Evolutionary conservation across 352 stramenopile genomes (phyloP), one percentile per base, ranked within the genome.

Genomic region (Thalassiosira exigua): DNA sequence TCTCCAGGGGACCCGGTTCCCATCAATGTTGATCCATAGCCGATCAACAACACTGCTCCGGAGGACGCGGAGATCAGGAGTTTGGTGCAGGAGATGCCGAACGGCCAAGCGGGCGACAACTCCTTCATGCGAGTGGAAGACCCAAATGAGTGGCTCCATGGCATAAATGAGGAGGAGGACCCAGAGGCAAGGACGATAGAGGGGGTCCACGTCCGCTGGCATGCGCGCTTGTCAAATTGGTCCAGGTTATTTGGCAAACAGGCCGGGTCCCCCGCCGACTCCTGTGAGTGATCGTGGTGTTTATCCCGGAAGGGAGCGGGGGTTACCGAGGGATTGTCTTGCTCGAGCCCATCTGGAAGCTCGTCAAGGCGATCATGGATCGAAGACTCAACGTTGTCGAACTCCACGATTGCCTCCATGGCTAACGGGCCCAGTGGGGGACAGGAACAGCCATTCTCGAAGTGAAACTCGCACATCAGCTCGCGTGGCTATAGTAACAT

Each of bases 241-340:
- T 80, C 27, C 69, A 72, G 27, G n/a, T 39, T 21, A 71, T 68
- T 19, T 84, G 58, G 53, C 29, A 69, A n/a, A 50, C 62, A 17
- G 75, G 75, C 12, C 26, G 27, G 57, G 53, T 80, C 2, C 75
- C 51, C 4, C 27, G 56, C 14, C 52, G 70, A 51, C 46, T 76
- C 21, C 27, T 30, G 11, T 79, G 60, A 69, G 27, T 60, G 7
- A 44, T 44, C 36, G 27, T 22, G 60, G 0, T 19, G 70, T 24
- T 80, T n/a, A 14, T 84, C 1, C 75, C 62, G 0, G 80, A 84
- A 33, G 60, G 69, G 29, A 48, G 60, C 9, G 69, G 58, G 19
- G 60, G 46, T 27, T 72, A 62, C 27, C n/a, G 42, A 11, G 71
- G 71, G 1, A 81, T 81, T 26, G 71, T 30, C 3, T 30, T 75